Percentiles rank a stretch among this genome's conserved stretches.
phyloP scores from a whole-genome alignment of 305 asterid genomes.

The Andrographis paniculata region DNA sequence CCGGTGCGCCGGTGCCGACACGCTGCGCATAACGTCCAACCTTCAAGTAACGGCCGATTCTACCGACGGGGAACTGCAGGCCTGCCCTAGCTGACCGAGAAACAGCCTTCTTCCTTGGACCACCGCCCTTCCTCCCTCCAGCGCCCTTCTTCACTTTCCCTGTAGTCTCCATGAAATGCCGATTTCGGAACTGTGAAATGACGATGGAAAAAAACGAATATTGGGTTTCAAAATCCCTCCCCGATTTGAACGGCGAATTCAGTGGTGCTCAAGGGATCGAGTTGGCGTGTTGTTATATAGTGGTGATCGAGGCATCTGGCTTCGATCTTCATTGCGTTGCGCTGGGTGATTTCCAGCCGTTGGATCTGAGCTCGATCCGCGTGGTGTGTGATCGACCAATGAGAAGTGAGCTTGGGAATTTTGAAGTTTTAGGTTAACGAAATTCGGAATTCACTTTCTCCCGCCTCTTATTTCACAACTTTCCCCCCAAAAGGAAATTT shows the following conservation, averaged over 20 bases:
- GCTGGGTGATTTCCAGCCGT: neutral
- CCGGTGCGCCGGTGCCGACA: slow-evolving; percentile 42
- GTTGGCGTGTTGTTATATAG: neutral
- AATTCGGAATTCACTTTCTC: no score
- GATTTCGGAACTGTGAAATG: neutral
- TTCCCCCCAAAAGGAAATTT: no score
- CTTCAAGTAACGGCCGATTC: slow-evolving; percentile 43
- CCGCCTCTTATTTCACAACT: no score
- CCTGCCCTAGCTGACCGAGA: slow-evolving; percentile 48
- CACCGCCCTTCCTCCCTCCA: slow-evolving; percentile 38
- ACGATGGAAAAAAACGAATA: neutral
- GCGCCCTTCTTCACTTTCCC: slow-evolving; percentile 39
- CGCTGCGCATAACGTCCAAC: slow-evolving; percentile 35
- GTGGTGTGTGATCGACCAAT: neutral
- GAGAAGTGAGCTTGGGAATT: no score
- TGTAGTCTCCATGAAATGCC: slow-evolving; percentile 8
- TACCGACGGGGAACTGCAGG: slow-evolving; percentile 43
- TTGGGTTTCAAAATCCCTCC: neutral
- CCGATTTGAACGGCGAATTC: neutral
- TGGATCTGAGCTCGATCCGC: neutral
- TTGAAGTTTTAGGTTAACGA: no score
- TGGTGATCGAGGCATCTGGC: neutral
- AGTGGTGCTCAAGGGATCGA: neutral
- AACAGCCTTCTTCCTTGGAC: slow-evolving; percentile 42
- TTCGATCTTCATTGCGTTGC: no score